Percentiles rank a stretch among this genome's conserved stretches.
Evolutionary conservation across 2,329 filamentous ascomycete species (phyloP).

Genomic region (Tympanopsis confertula): DNA sequence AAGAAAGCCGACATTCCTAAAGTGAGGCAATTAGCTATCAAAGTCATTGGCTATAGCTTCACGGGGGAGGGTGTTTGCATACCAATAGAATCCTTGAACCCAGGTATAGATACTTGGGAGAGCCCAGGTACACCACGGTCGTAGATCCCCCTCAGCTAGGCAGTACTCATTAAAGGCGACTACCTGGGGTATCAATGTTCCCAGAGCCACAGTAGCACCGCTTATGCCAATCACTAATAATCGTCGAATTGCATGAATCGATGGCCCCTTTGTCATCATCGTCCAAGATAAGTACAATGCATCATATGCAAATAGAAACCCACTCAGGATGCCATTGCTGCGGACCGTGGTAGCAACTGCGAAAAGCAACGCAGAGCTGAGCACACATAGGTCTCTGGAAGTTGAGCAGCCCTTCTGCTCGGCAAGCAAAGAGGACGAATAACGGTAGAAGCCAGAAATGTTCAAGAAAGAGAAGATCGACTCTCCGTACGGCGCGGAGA

Average conservation of each 20-base stretch:
- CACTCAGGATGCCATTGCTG: conserved; percentile 49
- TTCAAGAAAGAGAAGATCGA: conserved; percentile 43
- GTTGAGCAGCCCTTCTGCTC: conserved; percentile 11
- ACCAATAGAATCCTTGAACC: conserved; percentile 54
- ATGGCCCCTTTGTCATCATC: conserved; percentile 17
- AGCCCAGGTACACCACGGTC: conserved; percentile 41
- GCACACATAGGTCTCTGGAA: conserved; percentile 18
- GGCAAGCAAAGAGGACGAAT: conserved; percentile 24
- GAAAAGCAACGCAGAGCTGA: conserved; percentile 34
- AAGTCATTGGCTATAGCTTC: too few relatives aligned
- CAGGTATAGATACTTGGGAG: conserved; percentile 50
- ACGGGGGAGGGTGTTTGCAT: too few relatives aligned
- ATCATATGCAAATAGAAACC: conserved; percentile 40
- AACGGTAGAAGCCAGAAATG: conserved; percentile 39
- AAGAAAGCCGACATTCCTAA: conserved; percentile 48
- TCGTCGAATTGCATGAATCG: conserved; percentile 17
- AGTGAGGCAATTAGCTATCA: conserved; percentile 5
- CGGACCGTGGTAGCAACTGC: conserved; percentile 39
- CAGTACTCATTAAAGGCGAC: conserved; percentile 42
- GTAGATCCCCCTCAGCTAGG: conserved; percentile 9
- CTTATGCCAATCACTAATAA: conserved; percentile 29
- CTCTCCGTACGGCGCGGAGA: conserved; percentile 47
- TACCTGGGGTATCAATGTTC: conserved; percentile 38
- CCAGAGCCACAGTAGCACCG: conserved; percentile 33
- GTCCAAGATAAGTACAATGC: conserved; percentile 16